Conservation (phyloP, 352 stramenopile species). For the Thalassiosira mediterranea region DNA sequence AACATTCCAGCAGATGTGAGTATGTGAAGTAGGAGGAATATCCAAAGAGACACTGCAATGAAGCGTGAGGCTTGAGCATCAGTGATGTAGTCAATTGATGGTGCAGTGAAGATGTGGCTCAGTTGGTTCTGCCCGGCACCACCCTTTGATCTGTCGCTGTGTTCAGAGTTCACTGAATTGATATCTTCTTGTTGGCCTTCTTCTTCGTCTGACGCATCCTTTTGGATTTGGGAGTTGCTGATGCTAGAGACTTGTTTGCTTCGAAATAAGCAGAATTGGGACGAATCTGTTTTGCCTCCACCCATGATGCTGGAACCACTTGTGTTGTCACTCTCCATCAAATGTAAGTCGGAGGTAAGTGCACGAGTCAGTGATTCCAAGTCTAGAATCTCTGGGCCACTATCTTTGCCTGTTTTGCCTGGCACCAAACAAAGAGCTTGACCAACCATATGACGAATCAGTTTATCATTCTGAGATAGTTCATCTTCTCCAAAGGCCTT, state of each 20-base stretch:
- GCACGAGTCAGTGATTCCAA: conserved; percentile 1
- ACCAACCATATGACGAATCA: conserved; percentile 7
- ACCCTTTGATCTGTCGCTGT: neutral
- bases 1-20: conserved; percentile 4
- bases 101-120: conserved; percentile 4
- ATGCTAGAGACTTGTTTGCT: too few species aligned
- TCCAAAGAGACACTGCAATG: conserved; percentile 10
- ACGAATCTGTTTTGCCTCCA: too few species aligned
- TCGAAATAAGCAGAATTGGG: too few species aligned
- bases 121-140: neutral
- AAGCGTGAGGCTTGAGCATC: conserved; percentile 1
- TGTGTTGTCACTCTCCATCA: conserved; percentile 6
- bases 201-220: conserved; percentile 2
- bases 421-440: too few species aligned
- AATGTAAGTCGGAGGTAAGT: conserved; percentile 8
- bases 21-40: conserved; percentile 12
- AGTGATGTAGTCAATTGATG: conserved; percentile 17
- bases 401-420: neutral
- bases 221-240: too few species aligned
- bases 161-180: too few species aligned
- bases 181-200: conserved; percentile 1
- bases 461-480: conserved; percentile 10
- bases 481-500: neutral
- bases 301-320: too few species aligned
- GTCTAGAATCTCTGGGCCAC: conserved; percentile 3